These are phyloP conservation scores for Saccharomycopsis schoenii DNA, from an alignment of 805 yeast species.

Conservation along the genomic window DNA sequence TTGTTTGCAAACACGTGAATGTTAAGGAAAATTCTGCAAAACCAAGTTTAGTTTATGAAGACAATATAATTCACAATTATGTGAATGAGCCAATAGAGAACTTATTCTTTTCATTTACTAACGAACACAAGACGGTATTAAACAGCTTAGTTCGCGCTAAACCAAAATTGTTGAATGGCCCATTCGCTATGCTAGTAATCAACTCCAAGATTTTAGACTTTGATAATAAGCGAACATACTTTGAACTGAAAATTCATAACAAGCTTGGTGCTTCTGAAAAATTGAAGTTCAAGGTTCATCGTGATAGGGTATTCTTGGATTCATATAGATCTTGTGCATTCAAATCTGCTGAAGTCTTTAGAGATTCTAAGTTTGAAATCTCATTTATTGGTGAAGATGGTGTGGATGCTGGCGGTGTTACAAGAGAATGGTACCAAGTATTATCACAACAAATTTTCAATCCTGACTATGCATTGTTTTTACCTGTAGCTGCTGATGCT, in stretches of 20 bases:
- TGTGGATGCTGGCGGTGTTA: conserved; percentile 96
- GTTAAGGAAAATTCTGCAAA: conserved; percentile 47
- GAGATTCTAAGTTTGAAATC: conserved; percentile 63
- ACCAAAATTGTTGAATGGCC: conserved; percentile 92
- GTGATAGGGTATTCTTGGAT: conserved; percentile 88
- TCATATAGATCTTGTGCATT: conserved; percentile 77
- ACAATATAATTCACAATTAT: conserved; percentile 47
- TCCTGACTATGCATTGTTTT: conserved; percentile 86
- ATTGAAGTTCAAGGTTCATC: conserved; percentile 59
- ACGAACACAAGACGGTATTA: conserved; percentile 75
- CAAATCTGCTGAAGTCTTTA: conserved; percentile 65
- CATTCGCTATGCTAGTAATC: conserved; percentile 78
- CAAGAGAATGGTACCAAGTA: conserved; percentile 96
- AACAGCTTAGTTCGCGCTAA: conserved; percentile 87
- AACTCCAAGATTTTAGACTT: conserved; percentile 88
- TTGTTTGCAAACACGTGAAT: conserved; percentile 82
- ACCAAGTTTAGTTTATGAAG: conserved; percentile 52
- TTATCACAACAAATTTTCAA: conserved; percentile 90
- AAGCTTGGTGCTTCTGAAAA: conserved; percentile 32
- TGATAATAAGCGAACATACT: conserved; percentile 84
- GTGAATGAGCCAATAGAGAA: conserved; percentile 67
- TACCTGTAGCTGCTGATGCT: conserved; percentile 84
- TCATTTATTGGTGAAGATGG: conserved; percentile 92
- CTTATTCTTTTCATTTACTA: conserved; percentile 77
- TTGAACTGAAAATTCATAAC: conserved; percentile 61